Evolutionary conservation across 2,329 filamentous ascomycete species (phyloP), one percentile per base, ranked within the genome.

Genomic region (Thelonectria discophora): DNA sequence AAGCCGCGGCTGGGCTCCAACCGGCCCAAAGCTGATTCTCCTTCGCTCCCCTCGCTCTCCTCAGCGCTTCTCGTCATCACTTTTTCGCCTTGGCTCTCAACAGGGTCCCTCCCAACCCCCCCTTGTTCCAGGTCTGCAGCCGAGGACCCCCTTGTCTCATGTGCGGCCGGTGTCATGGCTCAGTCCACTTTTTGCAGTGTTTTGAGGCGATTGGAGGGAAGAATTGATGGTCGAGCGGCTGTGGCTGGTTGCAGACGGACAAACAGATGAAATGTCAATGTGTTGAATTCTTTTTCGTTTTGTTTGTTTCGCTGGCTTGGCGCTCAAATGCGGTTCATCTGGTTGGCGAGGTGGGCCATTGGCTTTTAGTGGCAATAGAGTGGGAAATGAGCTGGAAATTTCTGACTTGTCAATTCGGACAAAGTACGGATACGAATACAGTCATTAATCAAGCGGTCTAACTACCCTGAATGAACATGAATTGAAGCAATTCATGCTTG

Each of bases 1-100:
- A 82, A 67, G n/a, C 66, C 67, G 6, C 69, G 56, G 42, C 76
- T 82, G 17, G 82, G 79, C 40, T 72, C 72, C 69, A 79, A n/a
- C 65, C 66, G 15, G 65, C 73, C 62, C 37, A 50, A n/a, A 8
- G 15, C 11, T 15, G 12, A 4, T 15, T 37, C 15, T 15, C 7
- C 40, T 43, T 20, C 18, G 12, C 13, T 43, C 6, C n/a, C 15
- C 15, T 30, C 30, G 3, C 24, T 30, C 24, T 24, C 18, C 11
- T 40, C 21, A 9, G 13, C 51, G 27, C 27, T 30, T 30, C 27
- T 30, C 5, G 27, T 30, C 27, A 7, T 30, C 27, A 30, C 27
- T 8, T 30, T 7, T 8, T 30, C 27, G 27, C 27, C 27, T 10
- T 30, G 20, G 20, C 27, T 20, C 27, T 17, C 27, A 34, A 60